Evolutionary conservation across 2,329 filamentous ascomycete species (phyloP).

Genomic region (Sporothrix luriei): DNA sequence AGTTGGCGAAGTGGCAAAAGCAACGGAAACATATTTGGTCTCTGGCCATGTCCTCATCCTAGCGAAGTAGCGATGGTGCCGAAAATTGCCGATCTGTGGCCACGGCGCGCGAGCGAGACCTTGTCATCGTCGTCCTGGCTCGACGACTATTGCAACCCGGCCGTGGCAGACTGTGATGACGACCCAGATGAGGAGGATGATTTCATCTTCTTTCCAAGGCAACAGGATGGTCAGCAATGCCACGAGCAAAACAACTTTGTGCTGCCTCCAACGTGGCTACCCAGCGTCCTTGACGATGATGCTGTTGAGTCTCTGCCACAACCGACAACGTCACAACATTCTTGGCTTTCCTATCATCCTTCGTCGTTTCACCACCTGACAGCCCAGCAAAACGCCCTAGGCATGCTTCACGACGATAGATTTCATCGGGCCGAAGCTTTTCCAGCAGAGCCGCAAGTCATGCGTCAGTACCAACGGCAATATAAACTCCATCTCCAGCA

Average conservation of each 20-base stretch:
- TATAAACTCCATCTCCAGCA: constrained; percentile 5
- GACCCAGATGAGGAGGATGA: background rate
- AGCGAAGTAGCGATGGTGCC: background rate
- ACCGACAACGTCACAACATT: background rate
- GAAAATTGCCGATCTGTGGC: constrained; percentile 13
- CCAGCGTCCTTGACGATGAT: background rate
- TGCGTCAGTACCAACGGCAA: background rate
- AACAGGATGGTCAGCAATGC: background rate
- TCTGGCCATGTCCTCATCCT: constrained; percentile 4
- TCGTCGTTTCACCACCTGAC: background rate
- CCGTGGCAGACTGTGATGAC: background rate
- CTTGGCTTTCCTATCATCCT: background rate
- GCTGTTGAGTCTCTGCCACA: background rate
- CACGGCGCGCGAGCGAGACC: background rate
- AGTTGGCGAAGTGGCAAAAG: background rate
- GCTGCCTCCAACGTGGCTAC: background rate
- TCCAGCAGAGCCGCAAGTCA: background rate
- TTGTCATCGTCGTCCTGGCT: background rate
- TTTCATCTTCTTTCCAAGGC: background rate
- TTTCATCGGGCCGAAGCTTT: background rate
- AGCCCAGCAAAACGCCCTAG: background rate
- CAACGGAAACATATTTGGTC: background rate
- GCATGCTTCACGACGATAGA: background rate
- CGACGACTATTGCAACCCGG: constrained; percentile 1
- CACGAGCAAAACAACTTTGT: background rate